Conservation (phyloP, 2,329 filamentous ascomycete genomes). For the Uncinocarpus reesii region DNA sequence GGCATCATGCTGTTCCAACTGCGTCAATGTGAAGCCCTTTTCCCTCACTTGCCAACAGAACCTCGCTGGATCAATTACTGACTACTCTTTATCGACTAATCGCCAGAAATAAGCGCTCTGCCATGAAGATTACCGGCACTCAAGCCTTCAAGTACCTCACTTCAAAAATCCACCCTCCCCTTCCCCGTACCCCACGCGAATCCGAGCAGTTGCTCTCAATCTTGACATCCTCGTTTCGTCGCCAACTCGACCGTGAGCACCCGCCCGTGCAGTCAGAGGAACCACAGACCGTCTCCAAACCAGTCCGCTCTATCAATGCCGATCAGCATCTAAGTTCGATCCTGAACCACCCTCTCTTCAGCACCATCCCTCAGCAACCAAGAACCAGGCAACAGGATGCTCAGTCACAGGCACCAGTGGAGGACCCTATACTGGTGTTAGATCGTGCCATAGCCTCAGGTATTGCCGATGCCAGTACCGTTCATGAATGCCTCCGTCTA, state of each 20-base stretch:
- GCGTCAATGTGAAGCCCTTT: no score
- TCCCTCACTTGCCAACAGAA: no score
- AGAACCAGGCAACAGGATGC: background rate
- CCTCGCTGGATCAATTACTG: background rate
- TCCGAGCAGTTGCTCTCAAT: slow-evolving; percentile 50
- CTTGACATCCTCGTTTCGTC: slow-evolving; percentile 53
- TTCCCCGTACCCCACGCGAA: slow-evolving; percentile 46
- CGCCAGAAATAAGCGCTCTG: no score
- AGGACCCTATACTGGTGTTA: slow-evolving; percentile 29
- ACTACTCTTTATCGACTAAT: no score
- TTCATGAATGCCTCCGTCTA: slow-evolving; percentile 26
- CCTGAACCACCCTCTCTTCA: slow-evolving; percentile 35
- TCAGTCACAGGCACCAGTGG: background rate
- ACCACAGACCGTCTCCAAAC: slow-evolving; percentile 13
- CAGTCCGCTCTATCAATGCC: slow-evolving; percentile 19
- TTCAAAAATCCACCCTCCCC: slow-evolving; percentile 44
- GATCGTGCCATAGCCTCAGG: slow-evolving; percentile 34
- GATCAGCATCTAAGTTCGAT: slow-evolving; percentile 32
- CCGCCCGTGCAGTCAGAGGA: slow-evolving; percentile 27
- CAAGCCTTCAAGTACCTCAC: slow-evolving; percentile 38
- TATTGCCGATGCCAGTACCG: slow-evolving; percentile 21
- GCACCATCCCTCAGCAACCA: slow-evolving; percentile 24
- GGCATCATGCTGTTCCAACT: background rate
- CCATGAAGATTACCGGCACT: slow-evolving; percentile 7
- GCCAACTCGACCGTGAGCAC: slow-evolving; percentile 52